These are phyloP conservation scores for Sclerotinia borealis DNA, from an alignment of 2,329 filamentous ascomycete genomes.

Conservation along the genomic window DNA sequence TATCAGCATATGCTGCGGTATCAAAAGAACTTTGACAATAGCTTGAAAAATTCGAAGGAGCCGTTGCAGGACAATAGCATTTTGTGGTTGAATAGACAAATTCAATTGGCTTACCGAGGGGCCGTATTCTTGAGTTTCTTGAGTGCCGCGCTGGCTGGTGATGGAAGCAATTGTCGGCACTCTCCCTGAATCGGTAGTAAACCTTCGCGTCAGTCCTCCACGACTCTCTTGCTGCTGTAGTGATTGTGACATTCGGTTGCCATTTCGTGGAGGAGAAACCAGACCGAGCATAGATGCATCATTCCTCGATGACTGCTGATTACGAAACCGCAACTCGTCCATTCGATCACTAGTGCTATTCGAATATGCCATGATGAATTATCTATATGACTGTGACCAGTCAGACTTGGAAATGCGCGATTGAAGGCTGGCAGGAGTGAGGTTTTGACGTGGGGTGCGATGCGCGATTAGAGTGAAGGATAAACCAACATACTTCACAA, in stretches of 20 bases:
- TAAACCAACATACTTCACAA: background rate
- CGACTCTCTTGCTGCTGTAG: conserved; percentile 61
- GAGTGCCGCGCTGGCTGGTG: conserved; percentile 26
- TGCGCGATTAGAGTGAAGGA: conserved; percentile 9
- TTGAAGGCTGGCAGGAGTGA: conserved; percentile 14
- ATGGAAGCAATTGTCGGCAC: conserved; percentile 61
- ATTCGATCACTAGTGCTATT: conserved; percentile 58
- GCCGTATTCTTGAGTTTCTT: conserved; percentile 30
- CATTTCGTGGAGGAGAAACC: conserved; percentile 67
- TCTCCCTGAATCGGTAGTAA: conserved; percentile 86
- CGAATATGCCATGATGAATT: conserved; percentile 55
- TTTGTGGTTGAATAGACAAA: conserved; percentile 16
- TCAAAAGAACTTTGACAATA: background rate
- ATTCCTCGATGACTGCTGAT: conserved; percentile 70
- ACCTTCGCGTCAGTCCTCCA: conserved; percentile 77
- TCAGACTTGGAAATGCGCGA: conserved; percentile 19
- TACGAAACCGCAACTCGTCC: conserved; percentile 74
- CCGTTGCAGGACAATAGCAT: conserved; percentile 18
- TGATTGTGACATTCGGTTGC: conserved; percentile 58
- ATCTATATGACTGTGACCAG: conserved; percentile 23
- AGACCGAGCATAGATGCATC: conserved; percentile 70
- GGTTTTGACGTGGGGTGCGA: conserved; percentile 21
- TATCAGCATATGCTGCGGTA: conserved; percentile 21
- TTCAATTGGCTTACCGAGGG: conserved; percentile 30
- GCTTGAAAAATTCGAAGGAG: background rate